A percentile compares a stretch with the other conserved stretches of the same genome.
Conservation (phyloP, 768 basidiomycete genomes). For the Russula earlei region DNA sequence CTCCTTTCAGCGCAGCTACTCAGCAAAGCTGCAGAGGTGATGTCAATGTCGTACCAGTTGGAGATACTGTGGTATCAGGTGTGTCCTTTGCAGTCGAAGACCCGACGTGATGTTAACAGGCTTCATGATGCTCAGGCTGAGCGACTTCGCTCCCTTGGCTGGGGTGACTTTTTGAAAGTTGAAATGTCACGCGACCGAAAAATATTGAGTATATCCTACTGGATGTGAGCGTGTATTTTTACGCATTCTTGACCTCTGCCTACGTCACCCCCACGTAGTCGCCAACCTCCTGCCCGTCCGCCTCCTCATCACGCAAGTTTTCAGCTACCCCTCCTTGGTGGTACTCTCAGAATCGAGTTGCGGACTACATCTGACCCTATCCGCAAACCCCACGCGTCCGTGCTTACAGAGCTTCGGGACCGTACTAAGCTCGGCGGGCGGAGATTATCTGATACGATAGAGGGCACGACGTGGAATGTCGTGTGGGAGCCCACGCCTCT, state of each 20-base stretch:
- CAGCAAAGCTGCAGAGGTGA: slow-evolving; percentile 50
- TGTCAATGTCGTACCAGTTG: slow-evolving; percentile 86
- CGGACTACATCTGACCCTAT: slow-evolving; percentile 44
- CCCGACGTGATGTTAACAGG: background rate
- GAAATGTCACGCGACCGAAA: slow-evolving; percentile 62
- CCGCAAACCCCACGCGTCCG: slow-evolving; percentile 44
- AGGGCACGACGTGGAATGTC: slow-evolving; percentile 58
- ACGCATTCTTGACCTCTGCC: background rate
- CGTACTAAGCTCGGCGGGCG: slow-evolving; percentile 47
- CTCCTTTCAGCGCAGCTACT: slow-evolving; percentile 8
- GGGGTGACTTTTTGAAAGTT: slow-evolving; percentile 67
- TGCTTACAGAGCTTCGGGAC: slow-evolving; percentile 54
- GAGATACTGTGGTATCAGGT: slow-evolving; percentile 80
- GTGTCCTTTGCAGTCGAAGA: slow-evolving; percentile 1
- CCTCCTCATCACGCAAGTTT: slow-evolving; percentile 28
- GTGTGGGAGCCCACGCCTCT: slow-evolving; percentile 68
- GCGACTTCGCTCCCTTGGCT: slow-evolving; percentile 76
- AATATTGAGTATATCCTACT: slow-evolving; percentile 69
- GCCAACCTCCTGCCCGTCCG: slow-evolving; percentile 26
- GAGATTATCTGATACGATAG: slow-evolving; percentile 62
- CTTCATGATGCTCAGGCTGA: slow-evolving; percentile 37
- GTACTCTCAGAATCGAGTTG: slow-evolving; percentile 65
- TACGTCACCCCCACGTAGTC: slow-evolving; percentile 28
- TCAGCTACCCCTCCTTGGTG: slow-evolving; percentile 55
- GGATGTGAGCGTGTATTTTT: slow-evolving; percentile 50